phyloP scores from a whole-genome alignment of 768 basidiomycete species.

The Melanogaster broomeanus region DNA sequence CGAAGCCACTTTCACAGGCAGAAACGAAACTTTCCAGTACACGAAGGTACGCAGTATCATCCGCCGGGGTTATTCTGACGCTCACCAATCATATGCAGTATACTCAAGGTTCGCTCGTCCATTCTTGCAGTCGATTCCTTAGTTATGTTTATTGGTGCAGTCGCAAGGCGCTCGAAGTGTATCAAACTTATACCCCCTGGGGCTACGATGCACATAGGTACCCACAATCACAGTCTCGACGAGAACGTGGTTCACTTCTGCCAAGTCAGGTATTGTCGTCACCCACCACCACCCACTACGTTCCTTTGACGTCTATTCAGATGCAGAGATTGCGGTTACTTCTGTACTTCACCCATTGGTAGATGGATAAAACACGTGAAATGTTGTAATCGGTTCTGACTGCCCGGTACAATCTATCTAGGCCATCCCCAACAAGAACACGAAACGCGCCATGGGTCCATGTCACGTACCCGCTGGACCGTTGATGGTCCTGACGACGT shows the following conservation, averaged over 20 bases:
- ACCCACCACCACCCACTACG: neutral
- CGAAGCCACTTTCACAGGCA: conserved; percentile 61
- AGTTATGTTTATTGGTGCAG: conserved; percentile 25
- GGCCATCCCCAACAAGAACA: conserved; percentile 57
- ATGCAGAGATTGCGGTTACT: conserved; percentile 58
- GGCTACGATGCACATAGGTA: conserved; percentile 42
- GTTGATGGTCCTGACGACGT: conserved; percentile 47
- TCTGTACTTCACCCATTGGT: conserved; percentile 60
- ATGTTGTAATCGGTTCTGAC: neutral
- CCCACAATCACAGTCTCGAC: conserved; percentile 50
- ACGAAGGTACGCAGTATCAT: conserved; percentile 49
- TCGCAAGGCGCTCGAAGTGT: conserved; percentile 52
- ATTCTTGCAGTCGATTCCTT: neutral
- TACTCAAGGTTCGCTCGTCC: conserved; percentile 44
- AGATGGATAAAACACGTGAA: conserved; percentile 3
- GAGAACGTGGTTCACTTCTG: conserved; percentile 54
- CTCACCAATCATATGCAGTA: conserved; percentile 38
- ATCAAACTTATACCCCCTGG: conserved; percentile 47
- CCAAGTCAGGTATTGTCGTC: conserved; percentile 40
- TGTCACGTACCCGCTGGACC: conserved; percentile 53
- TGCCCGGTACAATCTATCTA: conserved; percentile 11
- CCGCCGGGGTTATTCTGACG: neutral
- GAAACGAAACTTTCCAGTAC: conserved; percentile 61
- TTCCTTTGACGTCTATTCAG: conserved; percentile 24
- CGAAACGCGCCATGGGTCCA: conserved; percentile 59